phyloP scores from a whole-genome alignment of 179 eudicot genomes.

The Beta macrorhiza region DNA sequence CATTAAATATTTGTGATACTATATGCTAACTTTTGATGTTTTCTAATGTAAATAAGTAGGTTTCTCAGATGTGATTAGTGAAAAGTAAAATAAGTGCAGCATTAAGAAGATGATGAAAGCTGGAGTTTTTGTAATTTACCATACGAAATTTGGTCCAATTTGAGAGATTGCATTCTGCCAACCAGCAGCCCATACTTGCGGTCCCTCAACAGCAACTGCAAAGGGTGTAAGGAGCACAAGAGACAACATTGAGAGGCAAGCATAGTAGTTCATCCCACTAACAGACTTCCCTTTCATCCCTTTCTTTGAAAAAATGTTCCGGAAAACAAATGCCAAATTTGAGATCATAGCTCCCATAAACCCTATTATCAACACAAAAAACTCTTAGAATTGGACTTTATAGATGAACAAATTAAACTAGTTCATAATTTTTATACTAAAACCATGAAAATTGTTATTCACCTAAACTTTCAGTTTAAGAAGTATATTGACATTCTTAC shows the following conservation, averaged over 20 bases:
- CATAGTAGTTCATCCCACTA: conserved; percentile 54
- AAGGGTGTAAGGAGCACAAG: conserved; percentile 45
- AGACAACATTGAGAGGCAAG: conserved; percentile 50
- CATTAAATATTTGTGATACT: background rate
- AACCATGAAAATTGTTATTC: no score
- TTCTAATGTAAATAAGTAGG: background rate
- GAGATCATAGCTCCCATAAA: conserved; percentile 57
- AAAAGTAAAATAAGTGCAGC: background rate
- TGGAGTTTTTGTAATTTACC: conserved; percentile 27
- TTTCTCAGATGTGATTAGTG: background rate
- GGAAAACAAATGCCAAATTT: conserved; percentile 46
- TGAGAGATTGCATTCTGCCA: conserved; percentile 45
- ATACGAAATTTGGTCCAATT: conserved; percentile 44
- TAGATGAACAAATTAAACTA: background rate
- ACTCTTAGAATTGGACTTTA: background rate
- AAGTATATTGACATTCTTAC: no score
- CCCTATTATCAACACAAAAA: conserved; percentile 23
- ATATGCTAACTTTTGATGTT: background rate
- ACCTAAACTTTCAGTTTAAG: no score
- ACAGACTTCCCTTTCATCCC: conserved; percentile 49
- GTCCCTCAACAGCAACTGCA: conserved; percentile 51
- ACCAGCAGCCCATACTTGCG: conserved; percentile 49
- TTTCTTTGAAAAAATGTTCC: conserved; percentile 49
- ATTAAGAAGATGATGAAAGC: background rate
- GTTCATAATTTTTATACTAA: background rate